Base-by-base conservation (phyloP, 495 filamentous ascomycete genomes). In the Penicillium flavigenum region DNA sequence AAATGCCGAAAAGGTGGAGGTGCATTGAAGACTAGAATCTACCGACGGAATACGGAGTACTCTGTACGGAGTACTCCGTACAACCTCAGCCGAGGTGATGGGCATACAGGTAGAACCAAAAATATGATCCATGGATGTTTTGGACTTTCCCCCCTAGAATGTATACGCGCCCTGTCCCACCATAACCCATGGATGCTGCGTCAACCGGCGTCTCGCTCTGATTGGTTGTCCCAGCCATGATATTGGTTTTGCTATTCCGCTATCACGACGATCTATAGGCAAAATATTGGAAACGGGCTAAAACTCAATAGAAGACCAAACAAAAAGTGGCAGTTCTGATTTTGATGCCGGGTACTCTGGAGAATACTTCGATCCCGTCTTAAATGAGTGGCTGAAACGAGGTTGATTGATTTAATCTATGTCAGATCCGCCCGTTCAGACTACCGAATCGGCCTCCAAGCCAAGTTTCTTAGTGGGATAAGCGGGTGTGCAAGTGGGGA, bases 401-500 rank as follows among this genome's bases (percentile, higher is more conserved):
- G 41, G 39, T 39, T 31, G 38, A 34, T 11, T 31, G 19, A 54
- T 20, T 56, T 62, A 61, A 62, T 62, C 51, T 48, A 59, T 59
- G 54, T 53, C 46, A 60, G 56, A 63, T 59, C 45, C 36, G 38
- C 42, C 55, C 48, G 56, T 43, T 45, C 53, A 56, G 31, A 47
- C 31, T 46, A n/a, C 27, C 53, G 41, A 55, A 52, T 64, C 32
- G 57, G 54, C 64, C 49, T 32, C 36, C 31, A 66, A 68, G 65
- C 63, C 65, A 68, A 68, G 63, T 66, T 62, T 60, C 43, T 62
- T 64, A 68, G 65, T 47, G 65, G 53, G 16, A 29, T 5, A 14
- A 17, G 16, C n/a, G 44, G 46, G 16, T 11, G 36, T 47, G 43
- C 26, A 16, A 51, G 48, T 63, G 50, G 19, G 26, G 56, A 52